Percentiles rank a stretch among this genome's conserved stretches.
Conservation (phyloP, 148 eudicot genomes). For the Nepenthes gracilis region DNA sequence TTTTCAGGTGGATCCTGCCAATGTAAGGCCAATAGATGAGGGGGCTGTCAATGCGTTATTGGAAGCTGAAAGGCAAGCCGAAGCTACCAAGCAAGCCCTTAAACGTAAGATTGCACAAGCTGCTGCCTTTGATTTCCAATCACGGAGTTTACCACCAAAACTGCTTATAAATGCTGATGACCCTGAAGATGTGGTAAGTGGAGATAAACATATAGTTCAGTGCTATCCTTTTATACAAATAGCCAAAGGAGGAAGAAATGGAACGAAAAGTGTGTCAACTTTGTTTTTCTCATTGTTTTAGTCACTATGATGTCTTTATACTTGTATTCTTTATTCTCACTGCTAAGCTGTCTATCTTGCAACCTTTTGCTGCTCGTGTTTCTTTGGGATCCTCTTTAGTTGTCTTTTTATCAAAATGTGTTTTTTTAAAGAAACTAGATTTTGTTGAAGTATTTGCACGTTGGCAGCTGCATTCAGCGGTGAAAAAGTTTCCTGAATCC, state of each 20-base stretch:
- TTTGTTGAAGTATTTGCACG: too few species aligned
- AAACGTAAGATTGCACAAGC: slow-evolving; percentile 96
- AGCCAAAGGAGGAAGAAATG: not conserved
- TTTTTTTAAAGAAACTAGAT: too few species aligned
- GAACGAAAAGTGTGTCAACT: not conserved
- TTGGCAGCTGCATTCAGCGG: too few species aligned
- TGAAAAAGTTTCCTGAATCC: too few species aligned
- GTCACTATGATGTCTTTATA: not conserved
- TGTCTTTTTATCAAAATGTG: too few species aligned
- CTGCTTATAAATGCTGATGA: slow-evolving; percentile 86
- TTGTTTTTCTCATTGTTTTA: not conserved
- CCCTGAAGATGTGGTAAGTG: slow-evolving; percentile 91
- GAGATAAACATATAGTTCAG: too few species aligned
- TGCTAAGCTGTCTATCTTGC: not conserved
- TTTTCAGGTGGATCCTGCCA: slow-evolving; percentile 85
- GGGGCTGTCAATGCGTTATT: slow-evolving; percentile 46
- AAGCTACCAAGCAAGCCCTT: slow-evolving; percentile 82
- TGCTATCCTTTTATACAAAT: too few species aligned
- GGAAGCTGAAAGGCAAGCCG: slow-evolving; percentile 90
- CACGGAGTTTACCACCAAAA: slow-evolving; percentile 64
- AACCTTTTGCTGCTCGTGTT: not conserved
- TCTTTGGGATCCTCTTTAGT: not conserved
- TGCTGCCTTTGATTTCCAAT: slow-evolving; percentile 54
- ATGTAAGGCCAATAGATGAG: slow-evolving; percentile 58
- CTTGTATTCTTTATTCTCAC: not conserved